Conservation (phyloP, 768 basidiomycete genomes). For the Boletus coccyginus region DNA sequence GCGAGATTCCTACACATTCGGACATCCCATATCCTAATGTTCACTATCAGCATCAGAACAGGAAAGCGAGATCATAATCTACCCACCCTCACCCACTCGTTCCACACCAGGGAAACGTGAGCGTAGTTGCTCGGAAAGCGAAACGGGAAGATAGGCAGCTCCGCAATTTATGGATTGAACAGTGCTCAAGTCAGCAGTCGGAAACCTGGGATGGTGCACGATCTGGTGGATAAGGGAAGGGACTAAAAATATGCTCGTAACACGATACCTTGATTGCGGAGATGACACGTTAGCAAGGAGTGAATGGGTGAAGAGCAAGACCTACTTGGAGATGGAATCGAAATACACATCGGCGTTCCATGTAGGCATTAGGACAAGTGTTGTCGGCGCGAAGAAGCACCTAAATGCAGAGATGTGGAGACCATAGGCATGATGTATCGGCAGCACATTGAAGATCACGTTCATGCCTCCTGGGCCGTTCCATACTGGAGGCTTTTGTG, state of each 20-base stretch:
- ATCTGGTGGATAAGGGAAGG: conserved; percentile 68
- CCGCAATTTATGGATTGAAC: conserved; percentile 47
- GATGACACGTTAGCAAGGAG: background rate
- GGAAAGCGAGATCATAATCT: background rate
- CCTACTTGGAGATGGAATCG: conserved; percentile 57
- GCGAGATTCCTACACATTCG: conserved; percentile 48
- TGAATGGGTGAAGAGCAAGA: background rate
- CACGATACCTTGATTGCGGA: conserved; percentile 44
- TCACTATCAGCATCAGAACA: conserved; percentile 2
- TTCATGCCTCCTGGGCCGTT: conserved; percentile 45
- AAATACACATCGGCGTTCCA: conserved; percentile 59
- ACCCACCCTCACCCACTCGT: conserved; percentile 46
- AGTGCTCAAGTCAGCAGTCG: conserved; percentile 51
- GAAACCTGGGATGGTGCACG: conserved; percentile 48
- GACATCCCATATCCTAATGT: conserved; percentile 68
- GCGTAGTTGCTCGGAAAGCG: conserved; percentile 44
- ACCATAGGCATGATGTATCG: conserved; percentile 67
- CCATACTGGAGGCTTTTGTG: conserved; percentile 37
- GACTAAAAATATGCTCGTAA: conserved; percentile 49
- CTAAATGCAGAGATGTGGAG: conserved; percentile 54
- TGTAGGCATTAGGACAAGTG: conserved; percentile 52
- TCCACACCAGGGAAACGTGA: conserved; percentile 35
- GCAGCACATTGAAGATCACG: conserved; percentile 55
- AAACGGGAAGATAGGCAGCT: conserved; percentile 65
- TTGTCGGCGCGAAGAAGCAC: conserved; percentile 42